Evolutionary conservation across 2,329 filamentous ascomycete species (phyloP).

Genomic region (Akanthomyces dipterigenus): DNA sequence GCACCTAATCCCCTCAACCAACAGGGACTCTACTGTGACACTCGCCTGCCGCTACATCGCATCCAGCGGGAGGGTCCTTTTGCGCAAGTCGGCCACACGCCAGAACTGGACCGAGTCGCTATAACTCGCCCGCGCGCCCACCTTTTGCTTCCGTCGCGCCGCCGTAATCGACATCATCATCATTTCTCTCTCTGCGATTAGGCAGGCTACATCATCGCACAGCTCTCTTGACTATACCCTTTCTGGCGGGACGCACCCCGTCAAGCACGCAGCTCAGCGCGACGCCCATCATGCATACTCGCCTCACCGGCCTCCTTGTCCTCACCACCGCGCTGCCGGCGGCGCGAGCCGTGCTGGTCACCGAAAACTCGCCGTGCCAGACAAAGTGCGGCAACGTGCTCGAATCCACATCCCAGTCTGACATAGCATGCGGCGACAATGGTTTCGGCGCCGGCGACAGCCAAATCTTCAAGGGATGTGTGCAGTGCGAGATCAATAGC

Average conservation of each 20-base stretch:
- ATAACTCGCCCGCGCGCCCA: background rate
- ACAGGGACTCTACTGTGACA: slow-evolving; percentile 6
- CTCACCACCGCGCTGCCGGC: slow-evolving; percentile 17
- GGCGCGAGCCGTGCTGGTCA: slow-evolving; percentile 33
- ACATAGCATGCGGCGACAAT: slow-evolving; percentile 41
- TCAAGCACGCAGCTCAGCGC: background rate
- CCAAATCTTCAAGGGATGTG: slow-evolving; percentile 44
- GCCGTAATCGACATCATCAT: background rate
- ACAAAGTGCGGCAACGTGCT: slow-evolving; percentile 48
- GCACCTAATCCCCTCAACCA: background rate
- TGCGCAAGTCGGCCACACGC: background rate
- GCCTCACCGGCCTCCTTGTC: slow-evolving; percentile 17
- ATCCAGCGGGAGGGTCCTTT: background rate
- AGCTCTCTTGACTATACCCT: background rate
- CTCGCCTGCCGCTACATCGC: background rate
- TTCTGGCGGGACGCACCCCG: background rate
- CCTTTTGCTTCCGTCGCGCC: background rate
- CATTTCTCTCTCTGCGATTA: background rate
- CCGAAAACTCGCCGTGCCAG: slow-evolving; percentile 42
- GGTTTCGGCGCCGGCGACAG: slow-evolving; percentile 35
- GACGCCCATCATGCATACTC: slow-evolving; percentile 13
- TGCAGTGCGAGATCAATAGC: slow-evolving; percentile 47
- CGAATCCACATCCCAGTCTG: slow-evolving; percentile 35
- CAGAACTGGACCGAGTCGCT: background rate
- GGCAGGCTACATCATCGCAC: background rate